Base-by-base conservation (phyloP, 495 filamentous ascomycete species). In the Lophium mytilinum region DNA sequence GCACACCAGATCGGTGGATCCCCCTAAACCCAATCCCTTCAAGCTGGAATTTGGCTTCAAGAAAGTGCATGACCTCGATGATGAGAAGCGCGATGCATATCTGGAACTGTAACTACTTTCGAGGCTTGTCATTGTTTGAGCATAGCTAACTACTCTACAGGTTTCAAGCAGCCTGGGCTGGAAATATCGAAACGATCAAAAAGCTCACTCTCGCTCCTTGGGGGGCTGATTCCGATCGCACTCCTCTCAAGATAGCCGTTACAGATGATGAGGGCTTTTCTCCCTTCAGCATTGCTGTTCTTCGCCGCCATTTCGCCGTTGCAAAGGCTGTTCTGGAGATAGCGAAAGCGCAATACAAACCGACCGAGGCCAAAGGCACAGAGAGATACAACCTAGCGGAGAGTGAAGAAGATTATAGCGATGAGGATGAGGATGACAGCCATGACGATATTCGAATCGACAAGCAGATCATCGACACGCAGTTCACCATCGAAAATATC, bases 401-500 rank as follows among this genome's bases (percentile, higher is more conserved):
- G 69, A 66, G 43, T 60, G 70, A 39, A 69, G 73, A 54, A 77
- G 69, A 73, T 62, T 37, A 77, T 82, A 68, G 66, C 10, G 63
- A 61, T 10, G 60, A 68, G 8, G 62, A 68, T 24, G 67, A 75
- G 19, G 62, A 69, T 1, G 66, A 73, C 8, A 54, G 61, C 15
- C 58, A 68, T 9, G 63, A 65, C 19, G 68, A 80, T 18, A 72
- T 82, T 39, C 58, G 69, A 1, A 61, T 78, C 34, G 64, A 69
- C 15, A 52, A 58, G 18, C 71, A 80, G 48, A 69, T 73, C n/a
- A 65, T 87, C 30, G 76, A 83, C 53, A 77, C 79, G 12, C 69
- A 77, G 15, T 88, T 84, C 65, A 91, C 86, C 0, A 75, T 88
- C 53, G 85, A 90, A 3, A 80, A 87, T 59, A 70, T 90, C 37